A percentile compares a stretch with the other conserved stretches of the same genome.
phyloP scores from a whole-genome alignment of 306 rosid genomes.

The Prunus persica region Prunus_persica_NCBIv2 NC_034009.1:31755501-31756000 shows the following conservation, averaged over 20 bases:
- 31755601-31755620: conserved; percentile 54
- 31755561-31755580: conserved; percentile 16
- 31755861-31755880: conserved; percentile 64
- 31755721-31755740: conserved; percentile 30
- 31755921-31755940: conserved; percentile 94
- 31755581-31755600: conserved; percentile 58
- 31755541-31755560: conserved; percentile 21
- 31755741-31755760: conserved; percentile 40
- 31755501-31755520: conserved; percentile 15
- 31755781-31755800: conserved; percentile 33
- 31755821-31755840: conserved; percentile 37
- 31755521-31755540: conserved; percentile 15
- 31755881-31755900: conserved; percentile 84
- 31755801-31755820: conserved; percentile 41
- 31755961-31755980: conserved; percentile 79
- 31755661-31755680: conserved; percentile 49
- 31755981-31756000: conserved; percentile 65
- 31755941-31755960: conserved; percentile 89
- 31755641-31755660: conserved; percentile 36
- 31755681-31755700: conserved; percentile 46
- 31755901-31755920: conserved; percentile 89
- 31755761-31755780: conserved; percentile 66
- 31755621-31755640: conserved; percentile 44
- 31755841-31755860: conserved; percentile 34
- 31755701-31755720: conserved; percentile 54